Base-by-base conservation (phyloP, 1,284 basidiomycete species). In the Entoloma clypeatum region DNA sequence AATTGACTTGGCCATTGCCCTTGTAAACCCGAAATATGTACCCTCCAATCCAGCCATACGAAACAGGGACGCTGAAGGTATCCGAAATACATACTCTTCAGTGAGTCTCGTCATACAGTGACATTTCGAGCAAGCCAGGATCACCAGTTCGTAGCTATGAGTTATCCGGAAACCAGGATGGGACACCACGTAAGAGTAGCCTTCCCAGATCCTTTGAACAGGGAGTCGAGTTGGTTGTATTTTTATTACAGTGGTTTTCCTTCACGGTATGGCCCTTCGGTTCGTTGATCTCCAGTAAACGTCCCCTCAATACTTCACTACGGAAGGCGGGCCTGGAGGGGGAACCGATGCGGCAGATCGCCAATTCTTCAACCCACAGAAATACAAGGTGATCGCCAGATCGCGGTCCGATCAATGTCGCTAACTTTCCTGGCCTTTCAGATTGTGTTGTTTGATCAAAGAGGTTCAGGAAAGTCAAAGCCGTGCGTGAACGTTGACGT, bases 381-480 rank as follows among this genome's bases (percentile, higher is more conserved):
- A 86, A 55, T 93, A 93, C 70, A 87, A 89, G 69, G 85, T 77
- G 30, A 47, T 64, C 31, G 7, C 24, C 22, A 22, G 55, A 39
- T 60, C 14, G n/a, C 53, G 61, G n/a, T 46, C 31, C 5, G 19
- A 21, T 14, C 17, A 28, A 11, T n/a, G 34, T 33, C 37, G 14
- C 16, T 27, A 2, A 26, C 19, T 8, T 18, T 38, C 17, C 22
- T 36, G 31, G 26, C n/a, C 41, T 31, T 36, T 3, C 37, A 86
- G 83, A 87, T 89, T 51, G 63, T 88, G 44, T 68, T 89, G 14
- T 78, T 92, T 50, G 90, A 93, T 61, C 92, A 95, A 61, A 72
- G 92, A 46, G 92, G 91, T 7, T 65, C 87, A 7, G 92, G 93
- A n/a, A 85, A 87, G 56, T 88, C 84, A 17, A 86, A 74, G 0